Conservation (phyloP, 1,284 basidiomycete genomes). For the Trametes sp. region DNA sequence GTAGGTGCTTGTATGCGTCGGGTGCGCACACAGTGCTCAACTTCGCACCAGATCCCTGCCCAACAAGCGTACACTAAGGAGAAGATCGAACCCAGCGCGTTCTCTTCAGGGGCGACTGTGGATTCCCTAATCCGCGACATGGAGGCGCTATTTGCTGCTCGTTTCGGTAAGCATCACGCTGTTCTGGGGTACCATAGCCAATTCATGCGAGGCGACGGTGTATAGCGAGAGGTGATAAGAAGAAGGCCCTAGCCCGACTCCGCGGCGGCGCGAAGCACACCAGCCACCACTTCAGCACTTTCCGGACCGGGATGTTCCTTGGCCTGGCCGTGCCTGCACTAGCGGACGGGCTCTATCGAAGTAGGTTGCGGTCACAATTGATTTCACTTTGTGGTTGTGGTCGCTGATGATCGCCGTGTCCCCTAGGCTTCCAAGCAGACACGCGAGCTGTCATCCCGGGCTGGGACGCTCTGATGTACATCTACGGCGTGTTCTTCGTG, state of each 20-base stretch:
- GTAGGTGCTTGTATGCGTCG: constrained; percentile 46
- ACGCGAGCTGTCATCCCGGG: constrained; percentile 69
- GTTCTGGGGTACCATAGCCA: not conserved
- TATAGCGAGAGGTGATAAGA: constrained; percentile 83
- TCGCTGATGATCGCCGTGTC: too few relatives aligned
- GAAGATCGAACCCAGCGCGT: constrained; percentile 68
- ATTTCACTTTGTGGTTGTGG: too few relatives aligned
- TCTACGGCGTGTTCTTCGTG: constrained; percentile 83
- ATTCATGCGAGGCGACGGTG: not conserved
- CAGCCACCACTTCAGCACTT: constrained; percentile 81
- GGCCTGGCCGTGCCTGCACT: constrained; percentile 85
- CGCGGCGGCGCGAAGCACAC: constrained; percentile 61
- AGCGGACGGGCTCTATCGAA: constrained; percentile 71
- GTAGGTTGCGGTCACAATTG: constrained; percentile 54
- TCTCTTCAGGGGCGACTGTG: constrained; percentile 69
- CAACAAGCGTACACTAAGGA: constrained; percentile 61
- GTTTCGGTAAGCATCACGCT: constrained; percentile 66
- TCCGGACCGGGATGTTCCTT: constrained; percentile 78
- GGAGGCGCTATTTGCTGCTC: constrained; percentile 75
- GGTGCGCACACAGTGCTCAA: not conserved
- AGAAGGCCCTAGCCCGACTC: constrained; percentile 77
- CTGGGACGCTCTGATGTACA: constrained; percentile 78
- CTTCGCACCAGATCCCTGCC: constrained; percentile 54
- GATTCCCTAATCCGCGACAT: constrained; percentile 75
- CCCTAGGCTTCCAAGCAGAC: constrained; percentile 64